A percentile compares a stretch with the other conserved stretches of the same genome.
Conservation (phyloP, 1,284 basidiomycete species). For the Leccinum solheimii region DNA sequence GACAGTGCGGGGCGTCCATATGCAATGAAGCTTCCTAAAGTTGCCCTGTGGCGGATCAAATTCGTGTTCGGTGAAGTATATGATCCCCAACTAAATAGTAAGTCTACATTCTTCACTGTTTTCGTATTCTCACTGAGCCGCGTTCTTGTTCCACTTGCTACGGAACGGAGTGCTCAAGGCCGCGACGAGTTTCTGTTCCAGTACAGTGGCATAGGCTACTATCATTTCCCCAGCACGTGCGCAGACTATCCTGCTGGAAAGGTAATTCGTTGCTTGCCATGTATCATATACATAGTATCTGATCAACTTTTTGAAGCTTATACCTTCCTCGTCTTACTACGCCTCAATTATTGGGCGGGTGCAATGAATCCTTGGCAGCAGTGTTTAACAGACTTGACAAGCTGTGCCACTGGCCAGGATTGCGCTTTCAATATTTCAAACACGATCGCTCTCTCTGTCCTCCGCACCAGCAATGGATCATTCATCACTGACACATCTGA, state of each 20-base stretch:
- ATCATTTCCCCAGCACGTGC: not conserved
- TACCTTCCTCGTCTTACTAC: slow-evolving; percentile 4
- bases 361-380: slow-evolving; percentile 5
- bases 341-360: not conserved
- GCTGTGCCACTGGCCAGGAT: slow-evolving; percentile 11
- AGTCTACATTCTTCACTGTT: too few species aligned
- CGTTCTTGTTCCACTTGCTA: too few species aligned
- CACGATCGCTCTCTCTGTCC: slow-evolving; percentile 15
- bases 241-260: slow-evolving; percentile 2
- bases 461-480: slow-evolving; percentile 15
- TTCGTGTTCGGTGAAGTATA: too few species aligned
- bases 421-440: slow-evolving; percentile 17
- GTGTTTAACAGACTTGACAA: slow-evolving; percentile 7
- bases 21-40: too few species aligned
- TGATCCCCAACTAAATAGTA: too few species aligned
- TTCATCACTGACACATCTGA: not conserved
- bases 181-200: too few species aligned
- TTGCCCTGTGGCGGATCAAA: too few species aligned
- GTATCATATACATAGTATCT: slow-evolving; percentile 1
- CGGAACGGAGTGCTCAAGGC: too few species aligned
- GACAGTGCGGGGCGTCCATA: too few species aligned
- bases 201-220: too few species aligned
- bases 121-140: too few species aligned
- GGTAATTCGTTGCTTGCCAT: not conserved
- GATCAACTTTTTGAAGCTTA: slow-evolving; percentile 2